Percentiles rank a stretch among this genome's conserved stretches.
phyloP scores from a whole-genome alignment of 305 asterid genomes.

The Fraxinus ornus region DNA sequence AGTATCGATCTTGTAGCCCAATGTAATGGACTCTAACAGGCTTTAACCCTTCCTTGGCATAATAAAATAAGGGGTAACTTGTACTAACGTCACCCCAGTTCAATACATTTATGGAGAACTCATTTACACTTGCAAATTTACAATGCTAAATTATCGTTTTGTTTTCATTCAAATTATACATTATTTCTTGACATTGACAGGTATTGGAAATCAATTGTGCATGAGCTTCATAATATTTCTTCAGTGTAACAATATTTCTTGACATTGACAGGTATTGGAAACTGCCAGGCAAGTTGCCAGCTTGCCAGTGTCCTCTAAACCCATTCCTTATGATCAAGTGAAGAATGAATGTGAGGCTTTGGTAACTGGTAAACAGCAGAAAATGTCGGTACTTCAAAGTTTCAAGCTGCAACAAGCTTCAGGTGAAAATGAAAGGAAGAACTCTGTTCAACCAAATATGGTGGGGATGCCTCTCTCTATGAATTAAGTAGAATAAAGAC shows the following conservation, averaged over 20 bases:
- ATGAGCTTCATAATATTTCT: not conserved
- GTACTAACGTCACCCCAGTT: not conserved
- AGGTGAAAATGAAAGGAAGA: conserved; percentile 28
- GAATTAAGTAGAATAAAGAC: not conserved
- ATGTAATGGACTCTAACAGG: not conserved
- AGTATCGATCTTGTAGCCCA: not conserved
- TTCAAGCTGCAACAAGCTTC: conserved; percentile 44
- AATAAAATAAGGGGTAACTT: not conserved
- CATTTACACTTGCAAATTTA: not conserved
- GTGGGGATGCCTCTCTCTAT: conserved; percentile 27
- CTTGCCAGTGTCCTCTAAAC: conserved; percentile 41
- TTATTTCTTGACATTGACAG: no score
- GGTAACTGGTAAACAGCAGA: conserved; percentile 48
- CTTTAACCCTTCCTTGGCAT: not conserved
- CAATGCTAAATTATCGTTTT: not conserved
- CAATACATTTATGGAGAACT: not conserved
- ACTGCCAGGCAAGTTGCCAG: conserved; percentile 52
- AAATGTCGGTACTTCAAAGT: conserved; percentile 49
- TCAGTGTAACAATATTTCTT: not conserved
- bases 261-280: conserved; percentile 38
- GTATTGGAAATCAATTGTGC: not conserved
- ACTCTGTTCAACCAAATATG: conserved; percentile 17
- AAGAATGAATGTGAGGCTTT: conserved; percentile 53
- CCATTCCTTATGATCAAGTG: conserved; percentile 51
- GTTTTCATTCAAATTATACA: not conserved